phyloP scores from a whole-genome alignment of 2,329 filamentous ascomycete species.

The Chaetomium sp. region DNA sequence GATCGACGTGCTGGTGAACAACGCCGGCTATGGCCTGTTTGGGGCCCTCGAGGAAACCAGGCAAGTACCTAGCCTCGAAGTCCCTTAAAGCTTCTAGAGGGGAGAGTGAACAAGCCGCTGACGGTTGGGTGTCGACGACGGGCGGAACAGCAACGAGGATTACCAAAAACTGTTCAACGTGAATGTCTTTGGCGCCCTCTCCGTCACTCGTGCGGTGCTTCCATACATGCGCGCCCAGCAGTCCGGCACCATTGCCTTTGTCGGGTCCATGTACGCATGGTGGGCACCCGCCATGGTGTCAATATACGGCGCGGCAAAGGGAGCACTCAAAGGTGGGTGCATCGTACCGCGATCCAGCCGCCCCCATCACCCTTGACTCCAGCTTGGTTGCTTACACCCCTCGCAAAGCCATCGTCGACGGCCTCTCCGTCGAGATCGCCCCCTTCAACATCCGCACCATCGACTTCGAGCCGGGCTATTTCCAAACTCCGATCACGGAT shows the following conservation, averaged over 20 bases:
- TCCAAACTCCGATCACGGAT: constrained; percentile 19
- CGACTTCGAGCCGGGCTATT: constrained; percentile 28
- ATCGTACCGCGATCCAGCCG: not conserved
- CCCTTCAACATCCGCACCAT: constrained; percentile 27
- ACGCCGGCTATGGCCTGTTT: constrained; percentile 28
- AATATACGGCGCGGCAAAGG: constrained; percentile 18
- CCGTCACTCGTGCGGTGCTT: constrained; percentile 31
- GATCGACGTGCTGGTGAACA: constrained; percentile 35
- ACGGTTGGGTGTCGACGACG: not conserved
- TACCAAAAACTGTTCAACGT: constrained; percentile 29
- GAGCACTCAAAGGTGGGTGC: constrained; percentile 13
- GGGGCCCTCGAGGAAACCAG: constrained; percentile 26
- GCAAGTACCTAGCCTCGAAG: constrained; percentile 20
- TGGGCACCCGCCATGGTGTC: constrained; percentile 15
- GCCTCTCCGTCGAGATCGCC: constrained; percentile 24
- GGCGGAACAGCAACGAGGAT: constrained; percentile 8
- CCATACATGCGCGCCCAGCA: constrained; percentile 30
- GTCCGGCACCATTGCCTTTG: constrained; percentile 31
- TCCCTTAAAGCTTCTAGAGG: constrained; percentile 11
- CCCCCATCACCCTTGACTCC: not conserved
- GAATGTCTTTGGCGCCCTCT: constrained; percentile 33
- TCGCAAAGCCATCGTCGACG: constrained; percentile 26
- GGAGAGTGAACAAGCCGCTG: not conserved
- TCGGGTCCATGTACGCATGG: constrained; percentile 31
- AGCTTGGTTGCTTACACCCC: not conserved